A percentile compares a stretch with the other conserved stretches of the same genome.
phyloP scores from a whole-genome alignment of 2,329 filamentous ascomycete species.

The Pyrenophora tritici-repentis region DNA sequence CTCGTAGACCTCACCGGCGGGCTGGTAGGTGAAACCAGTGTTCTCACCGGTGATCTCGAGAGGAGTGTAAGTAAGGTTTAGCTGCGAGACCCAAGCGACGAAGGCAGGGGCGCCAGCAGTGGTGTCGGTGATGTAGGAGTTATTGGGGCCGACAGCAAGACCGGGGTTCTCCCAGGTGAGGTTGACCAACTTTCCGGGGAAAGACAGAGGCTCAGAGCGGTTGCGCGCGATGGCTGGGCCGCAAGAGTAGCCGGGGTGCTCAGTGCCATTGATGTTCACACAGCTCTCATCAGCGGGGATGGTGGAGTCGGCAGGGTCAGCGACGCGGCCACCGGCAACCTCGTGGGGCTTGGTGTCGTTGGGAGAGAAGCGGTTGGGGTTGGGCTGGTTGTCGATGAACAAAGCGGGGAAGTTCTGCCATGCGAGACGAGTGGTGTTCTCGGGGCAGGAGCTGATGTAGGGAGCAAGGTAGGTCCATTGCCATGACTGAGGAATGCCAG shows the following conservation, averaged over 20 bases:
- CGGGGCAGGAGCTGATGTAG: constrained; percentile 77
- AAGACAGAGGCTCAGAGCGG: constrained; percentile 71
- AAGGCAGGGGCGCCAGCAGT: constrained; percentile 64
- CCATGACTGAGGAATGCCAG: constrained; percentile 82
- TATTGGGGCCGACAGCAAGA: constrained; percentile 74
- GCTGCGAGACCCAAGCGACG: constrained; percentile 77
- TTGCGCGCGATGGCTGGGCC: constrained; percentile 69
- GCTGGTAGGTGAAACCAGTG: constrained; percentile 72
- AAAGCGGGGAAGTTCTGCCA: constrained; percentile 86
- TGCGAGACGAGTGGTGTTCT: constrained; percentile 71
- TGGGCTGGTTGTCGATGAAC: constrained; percentile 75
- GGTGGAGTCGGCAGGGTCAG: constrained; percentile 58
- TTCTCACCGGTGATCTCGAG: constrained; percentile 68
- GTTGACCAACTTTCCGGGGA: constrained; percentile 72
- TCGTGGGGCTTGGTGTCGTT: constrained; percentile 66
- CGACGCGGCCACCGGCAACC: constrained; percentile 64
- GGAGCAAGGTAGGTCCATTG: constrained; percentile 81
- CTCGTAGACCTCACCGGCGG: constrained; percentile 68
- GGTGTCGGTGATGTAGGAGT: constrained; percentile 73
- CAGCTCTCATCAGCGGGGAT: constrained; percentile 59
- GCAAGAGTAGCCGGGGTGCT: constrained; percentile 63
- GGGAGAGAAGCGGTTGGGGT: constrained; percentile 69
- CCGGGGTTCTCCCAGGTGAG: constrained; percentile 76
- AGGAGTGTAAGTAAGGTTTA: constrained; percentile 60
- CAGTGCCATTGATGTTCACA: constrained; percentile 59